Conservation (phyloP, 768 basidiomycete genomes). For the Lepiota venenata region DNA sequence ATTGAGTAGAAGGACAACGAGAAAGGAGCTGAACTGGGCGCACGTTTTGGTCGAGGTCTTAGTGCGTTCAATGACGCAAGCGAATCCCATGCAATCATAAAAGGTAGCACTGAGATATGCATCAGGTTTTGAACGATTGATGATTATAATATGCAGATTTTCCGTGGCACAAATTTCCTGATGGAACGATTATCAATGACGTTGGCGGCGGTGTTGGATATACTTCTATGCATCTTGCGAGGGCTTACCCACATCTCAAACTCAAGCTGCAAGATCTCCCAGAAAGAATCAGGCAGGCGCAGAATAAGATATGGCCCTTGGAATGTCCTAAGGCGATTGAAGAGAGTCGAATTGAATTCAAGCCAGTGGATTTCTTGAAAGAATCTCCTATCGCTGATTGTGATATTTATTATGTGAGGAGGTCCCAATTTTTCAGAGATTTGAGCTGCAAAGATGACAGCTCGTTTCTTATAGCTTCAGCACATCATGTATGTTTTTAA, state of each 20-base stretch:
- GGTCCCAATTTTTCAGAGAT: no score
- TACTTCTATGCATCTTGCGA: slow-evolving; percentile 23
- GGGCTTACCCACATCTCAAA: slow-evolving; percentile 24
- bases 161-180: slow-evolving; percentile 20
- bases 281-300: slow-evolving; percentile 21
- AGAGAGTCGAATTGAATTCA: slow-evolving; percentile 28
- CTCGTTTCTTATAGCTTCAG: slow-evolving; percentile 18
- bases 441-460: no score
- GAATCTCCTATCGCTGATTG: slow-evolving; percentile 29
- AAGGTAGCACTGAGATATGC: slow-evolving; percentile 15
- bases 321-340: slow-evolving; percentile 28
- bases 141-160: slow-evolving; percentile 14
- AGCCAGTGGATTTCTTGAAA: slow-evolving; percentile 34
- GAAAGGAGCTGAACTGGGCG: slow-evolving; percentile 1
- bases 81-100: slow-evolving; percentile 24
- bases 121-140: not conserved
- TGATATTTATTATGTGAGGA: slow-evolving; percentile 36
- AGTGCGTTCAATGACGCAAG: slow-evolving; percentile 26
- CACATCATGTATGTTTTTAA: slow-evolving; percentile 24
- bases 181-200: slow-evolving; percentile 27
- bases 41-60: slow-evolving; percentile 30
- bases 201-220: slow-evolving; percentile 33
- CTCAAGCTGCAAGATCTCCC: slow-evolving; percentile 30
- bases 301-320: slow-evolving; percentile 26
- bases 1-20: not conserved